Evolutionary conservation across 352 stramenopile genomes (phyloP), one percentile per base, ranked within the genome.

Genomic region (Blastocystis sp.): DNA sequence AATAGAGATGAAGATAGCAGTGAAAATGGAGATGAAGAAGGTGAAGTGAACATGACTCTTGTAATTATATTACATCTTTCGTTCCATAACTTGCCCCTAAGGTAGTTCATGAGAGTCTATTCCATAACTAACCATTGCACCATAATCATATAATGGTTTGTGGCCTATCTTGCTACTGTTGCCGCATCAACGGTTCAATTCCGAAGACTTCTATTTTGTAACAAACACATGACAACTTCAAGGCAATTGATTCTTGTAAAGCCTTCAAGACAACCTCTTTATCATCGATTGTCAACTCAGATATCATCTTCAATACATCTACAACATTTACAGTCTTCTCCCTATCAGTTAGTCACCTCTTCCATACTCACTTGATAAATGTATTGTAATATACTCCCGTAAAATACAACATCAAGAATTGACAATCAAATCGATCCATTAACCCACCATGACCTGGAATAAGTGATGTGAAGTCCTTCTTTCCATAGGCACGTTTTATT

Each of bases 401-500:
- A 90, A 96, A 98, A 33, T 97, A 92, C 62, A 94, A 92, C 89
- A 96, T 97, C 92, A 98, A 94, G 78, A 98, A 93, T 91, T 98
- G 95, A 90, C 96, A 98, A 92, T 98, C 96, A 94, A 98, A 98
- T 62, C 96, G 94, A 90, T 98, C 96, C 93, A 97, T 98, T 77
- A 98, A 92, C 40, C 96, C 96, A 60, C 96, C 96, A 90, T 99
- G 97, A 73, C 97, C 97, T 0, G 97, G 97, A 82, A 99, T 98
- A 60, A 98, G 92, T 35, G 94, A 96, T 89, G 98, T 97, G 91
- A 99, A 99, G 92, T 99, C 97, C 92, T 99, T 99, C 68, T 98
- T 93, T 62, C 95, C 94, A 92, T 99, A 98, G 33, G 97, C 98
- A 64, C 97, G 94, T 92, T 99, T 99, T 89, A 99, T 98, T 30